A percentile compares a stretch with the other conserved stretches of the same genome.
These are phyloP conservation scores for Ochetophila trinervis DNA, from an alignment of 306 rosid species.

Conservation along the genomic window DNA sequence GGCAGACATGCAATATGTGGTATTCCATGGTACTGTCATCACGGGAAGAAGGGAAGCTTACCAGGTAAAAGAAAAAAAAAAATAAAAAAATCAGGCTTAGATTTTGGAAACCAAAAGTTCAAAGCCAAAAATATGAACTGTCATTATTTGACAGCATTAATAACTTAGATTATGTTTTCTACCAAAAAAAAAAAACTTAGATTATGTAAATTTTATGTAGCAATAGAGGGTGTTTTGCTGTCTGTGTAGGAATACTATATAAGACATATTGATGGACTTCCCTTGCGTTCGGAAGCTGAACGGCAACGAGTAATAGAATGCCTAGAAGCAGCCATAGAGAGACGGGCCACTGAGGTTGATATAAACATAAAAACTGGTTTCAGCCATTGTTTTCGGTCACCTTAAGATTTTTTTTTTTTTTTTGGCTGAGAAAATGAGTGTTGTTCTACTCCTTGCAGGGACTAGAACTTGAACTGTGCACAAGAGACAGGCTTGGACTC, in stretches of 20 bases:
- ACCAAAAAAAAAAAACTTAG: no score
- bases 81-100: not conserved
- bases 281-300: conserved; percentile 14
- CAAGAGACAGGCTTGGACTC: conserved; percentile 1
- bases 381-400: not conserved
- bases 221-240: not conserved
- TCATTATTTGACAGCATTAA: no score
- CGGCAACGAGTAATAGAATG: conserved; percentile 7
- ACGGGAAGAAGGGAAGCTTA: conserved; percentile 16
- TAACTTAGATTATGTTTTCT: no score
- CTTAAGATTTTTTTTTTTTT: not conserved
- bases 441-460: not conserved
- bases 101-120: not conserved
- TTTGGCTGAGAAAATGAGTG: not conserved
- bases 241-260: conserved; percentile 7
- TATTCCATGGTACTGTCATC: conserved; percentile 7
- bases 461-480: not conserved
- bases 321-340: conserved; percentile 6
- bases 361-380: not conserved
- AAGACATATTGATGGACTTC: conserved; percentile 17
- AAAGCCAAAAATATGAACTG: no score
- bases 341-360: conserved; percentile 7
- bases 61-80: no score
- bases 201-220: not conserved
- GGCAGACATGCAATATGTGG: conserved; percentile 5